Evolutionary conservation across 345 rosid species (phyloP).

Genomic region (Balakata baccata): DNA sequence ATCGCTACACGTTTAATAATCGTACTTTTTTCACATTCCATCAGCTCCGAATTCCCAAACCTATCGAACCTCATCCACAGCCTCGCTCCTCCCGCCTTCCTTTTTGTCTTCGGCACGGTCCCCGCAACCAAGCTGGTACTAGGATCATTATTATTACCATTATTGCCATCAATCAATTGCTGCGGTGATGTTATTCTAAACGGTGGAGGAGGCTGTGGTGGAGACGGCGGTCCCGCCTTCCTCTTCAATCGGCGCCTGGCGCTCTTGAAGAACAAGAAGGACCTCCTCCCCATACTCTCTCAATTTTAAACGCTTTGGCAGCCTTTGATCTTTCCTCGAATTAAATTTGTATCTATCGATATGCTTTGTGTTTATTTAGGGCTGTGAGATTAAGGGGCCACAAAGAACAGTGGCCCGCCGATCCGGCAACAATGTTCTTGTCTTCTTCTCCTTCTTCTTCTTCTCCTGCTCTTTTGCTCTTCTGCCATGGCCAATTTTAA

Average conservation of each 20-base stretch:
- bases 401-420: background rate
- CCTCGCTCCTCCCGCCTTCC: slow-evolving; percentile 84
- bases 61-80: slow-evolving; percentile 89
- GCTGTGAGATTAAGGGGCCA: background rate
- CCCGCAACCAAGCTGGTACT: background rate
- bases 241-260: slow-evolving; percentile 20
- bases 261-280: slow-evolving; percentile 2
- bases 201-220: slow-evolving; percentile 18
- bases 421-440: background rate
- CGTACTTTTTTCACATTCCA: slow-evolving; percentile 78
- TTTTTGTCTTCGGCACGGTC: slow-evolving; percentile 54
- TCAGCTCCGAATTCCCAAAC: slow-evolving; percentile 67
- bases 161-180: background rate
- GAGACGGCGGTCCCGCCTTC: background rate
- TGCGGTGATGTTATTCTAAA: slow-evolving; percentile 15
- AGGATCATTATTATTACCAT: background rate
- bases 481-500: slow-evolving; percentile 4
- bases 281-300: slow-evolving; percentile 20
- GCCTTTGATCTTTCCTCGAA: background rate
- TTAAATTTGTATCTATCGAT: background rate
- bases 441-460: background rate
- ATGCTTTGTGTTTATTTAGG: background rate
- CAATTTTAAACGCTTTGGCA: background rate
- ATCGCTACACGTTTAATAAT: slow-evolving; percentile 69
- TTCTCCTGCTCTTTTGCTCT: background rate